These are phyloP conservation scores for Capsicum rhomboideum DNA, from an alignment of 257 asterid genomes.

Conservation along the genomic window DNA sequence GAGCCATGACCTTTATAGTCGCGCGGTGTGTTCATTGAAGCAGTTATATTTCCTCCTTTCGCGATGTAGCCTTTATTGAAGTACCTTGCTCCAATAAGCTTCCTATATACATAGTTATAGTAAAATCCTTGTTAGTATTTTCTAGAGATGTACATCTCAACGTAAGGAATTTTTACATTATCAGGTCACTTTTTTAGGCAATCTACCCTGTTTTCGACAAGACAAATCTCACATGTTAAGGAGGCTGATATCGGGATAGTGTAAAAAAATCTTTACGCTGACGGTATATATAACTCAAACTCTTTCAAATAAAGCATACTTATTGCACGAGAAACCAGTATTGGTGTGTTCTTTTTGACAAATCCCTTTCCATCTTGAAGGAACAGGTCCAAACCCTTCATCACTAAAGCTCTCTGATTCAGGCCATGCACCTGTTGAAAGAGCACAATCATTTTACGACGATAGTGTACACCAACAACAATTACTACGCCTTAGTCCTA, in stretches of 20 bases:
- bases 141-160: not conserved
- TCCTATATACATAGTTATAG: conserved; percentile 21
- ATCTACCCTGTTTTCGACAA: not conserved
- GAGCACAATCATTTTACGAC: not conserved
- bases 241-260: not conserved
- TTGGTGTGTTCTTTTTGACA: conserved; percentile 27
- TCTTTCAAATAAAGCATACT: conserved; percentile 13
- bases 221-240: too few relatives aligned
- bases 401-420: conserved; percentile 73
- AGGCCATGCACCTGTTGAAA: conserved; percentile 65
- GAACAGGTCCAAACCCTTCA: conserved; percentile 55
- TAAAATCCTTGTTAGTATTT: not conserved
- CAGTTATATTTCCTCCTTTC: not conserved
- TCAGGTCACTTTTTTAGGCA: not conserved
- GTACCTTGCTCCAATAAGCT: conserved; percentile 73
- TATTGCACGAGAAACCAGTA: conserved; percentile 41
- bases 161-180: not conserved
- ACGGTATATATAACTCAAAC: not conserved
- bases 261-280: not conserved
- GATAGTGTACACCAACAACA: not conserved
- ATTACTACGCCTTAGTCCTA: not conserved
- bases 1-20: conserved; percentile 61
- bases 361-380: conserved; percentile 68
- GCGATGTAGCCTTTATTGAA: conserved; percentile 44
- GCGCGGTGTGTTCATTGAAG: conserved; percentile 8